Conservation (phyloP, 768 basidiomycete species). For the Fibroporia radiculosa region DNA sequence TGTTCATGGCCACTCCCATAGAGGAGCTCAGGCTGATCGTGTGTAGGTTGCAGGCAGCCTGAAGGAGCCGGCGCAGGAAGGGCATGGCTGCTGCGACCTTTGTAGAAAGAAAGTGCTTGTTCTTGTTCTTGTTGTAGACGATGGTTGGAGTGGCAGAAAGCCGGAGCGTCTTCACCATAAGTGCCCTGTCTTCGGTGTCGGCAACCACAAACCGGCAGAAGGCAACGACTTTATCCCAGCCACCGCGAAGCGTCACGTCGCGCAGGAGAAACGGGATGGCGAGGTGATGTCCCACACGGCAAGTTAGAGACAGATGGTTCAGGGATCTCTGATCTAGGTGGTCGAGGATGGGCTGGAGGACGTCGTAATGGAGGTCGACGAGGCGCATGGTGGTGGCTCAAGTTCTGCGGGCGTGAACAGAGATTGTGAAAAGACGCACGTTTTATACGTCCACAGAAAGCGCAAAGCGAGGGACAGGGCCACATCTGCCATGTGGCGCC, state of each 20-base stretch:
- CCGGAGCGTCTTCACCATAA: background rate
- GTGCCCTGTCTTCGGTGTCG: background rate
- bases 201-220: background rate
- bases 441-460: too few species aligned
- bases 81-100: background rate
- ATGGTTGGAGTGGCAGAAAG: background rate
- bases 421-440: too few species aligned
- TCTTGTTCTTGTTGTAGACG: background rate
- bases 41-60: background rate
- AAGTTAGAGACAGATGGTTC: background rate
- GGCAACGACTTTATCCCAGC: background rate
- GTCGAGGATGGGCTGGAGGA: background rate
- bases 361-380: background rate
- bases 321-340: background rate
- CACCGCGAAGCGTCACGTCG: background rate
- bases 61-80: background rate
- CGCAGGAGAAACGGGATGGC: background rate
- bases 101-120: background rate
- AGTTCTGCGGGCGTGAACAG: too few species aligned
- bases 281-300: background rate
- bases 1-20: background rate
- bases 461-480: too few species aligned
- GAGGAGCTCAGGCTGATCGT: background rate
- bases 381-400: background rate
- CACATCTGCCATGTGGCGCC: too few species aligned